Evolutionary conservation across 768 basidiomycete genomes (phyloP).

Genomic region (Amanita brunnescens): DNA sequence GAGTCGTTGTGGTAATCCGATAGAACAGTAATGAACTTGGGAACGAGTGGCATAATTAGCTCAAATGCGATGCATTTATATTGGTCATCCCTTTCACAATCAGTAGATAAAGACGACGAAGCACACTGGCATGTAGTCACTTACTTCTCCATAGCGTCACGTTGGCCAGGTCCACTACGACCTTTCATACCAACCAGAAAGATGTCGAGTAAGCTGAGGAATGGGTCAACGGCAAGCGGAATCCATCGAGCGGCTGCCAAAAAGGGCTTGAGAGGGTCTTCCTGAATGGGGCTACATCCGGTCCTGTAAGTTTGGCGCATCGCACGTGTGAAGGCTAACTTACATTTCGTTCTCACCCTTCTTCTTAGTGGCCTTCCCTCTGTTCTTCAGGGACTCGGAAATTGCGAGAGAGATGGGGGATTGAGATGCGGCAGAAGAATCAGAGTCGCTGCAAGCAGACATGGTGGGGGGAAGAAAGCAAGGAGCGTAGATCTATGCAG

Average conservation of each 20-base stretch:
- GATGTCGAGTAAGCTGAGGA: not conserved
- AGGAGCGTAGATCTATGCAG: too few species aligned
- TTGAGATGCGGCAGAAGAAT: not conserved
- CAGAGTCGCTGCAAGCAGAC: not conserved
- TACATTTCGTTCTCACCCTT: slow-evolving; percentile 1
- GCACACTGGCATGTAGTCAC: not conserved
- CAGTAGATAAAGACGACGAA: not conserved
- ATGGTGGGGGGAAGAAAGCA: not conserved
- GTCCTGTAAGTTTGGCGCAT: not conserved
- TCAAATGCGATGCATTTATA: slow-evolving; percentile 1
- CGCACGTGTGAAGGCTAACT: not conserved
- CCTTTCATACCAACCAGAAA: not conserved
- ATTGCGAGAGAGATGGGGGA: not conserved
- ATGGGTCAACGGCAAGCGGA: not conserved
- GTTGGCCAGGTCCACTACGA: not conserved
- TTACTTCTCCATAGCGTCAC: not conserved
- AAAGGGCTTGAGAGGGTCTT: not conserved
- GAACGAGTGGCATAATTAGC: slow-evolving; percentile 1
- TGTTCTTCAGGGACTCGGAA: not conserved
- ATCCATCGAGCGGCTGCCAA: not conserved
- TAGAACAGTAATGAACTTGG: not conserved
- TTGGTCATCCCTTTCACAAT: not conserved
- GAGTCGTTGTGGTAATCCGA: not conserved
- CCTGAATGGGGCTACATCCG: not conserved
- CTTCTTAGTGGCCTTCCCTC: not conserved